phyloP scores from a whole-genome alignment of 352 stramenopile genomes.

The Pythium periplocum region DNA sequence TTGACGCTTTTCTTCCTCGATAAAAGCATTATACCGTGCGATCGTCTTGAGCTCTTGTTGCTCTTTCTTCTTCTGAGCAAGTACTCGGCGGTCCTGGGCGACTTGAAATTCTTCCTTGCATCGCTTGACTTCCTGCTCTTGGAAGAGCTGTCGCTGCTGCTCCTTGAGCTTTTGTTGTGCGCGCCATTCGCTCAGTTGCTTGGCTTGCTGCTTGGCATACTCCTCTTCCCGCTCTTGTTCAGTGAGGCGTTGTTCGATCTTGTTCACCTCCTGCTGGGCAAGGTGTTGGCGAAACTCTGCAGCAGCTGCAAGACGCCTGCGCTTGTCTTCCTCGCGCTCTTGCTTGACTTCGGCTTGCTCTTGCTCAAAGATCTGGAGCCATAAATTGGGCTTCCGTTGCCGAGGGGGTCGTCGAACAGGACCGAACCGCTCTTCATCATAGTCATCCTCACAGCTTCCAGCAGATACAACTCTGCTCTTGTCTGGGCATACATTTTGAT shows the following conservation, averaged over 20 bases:
- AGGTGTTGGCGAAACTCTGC: slow-evolving; percentile 35
- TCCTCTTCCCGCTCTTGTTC: slow-evolving; percentile 29
- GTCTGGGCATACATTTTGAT: too few relatives aligned
- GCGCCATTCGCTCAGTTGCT: slow-evolving; percentile 20
- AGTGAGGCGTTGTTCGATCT: slow-evolving; percentile 18
- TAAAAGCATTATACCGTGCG: slow-evolving; percentile 30
- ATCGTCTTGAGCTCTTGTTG: slow-evolving; percentile 38
- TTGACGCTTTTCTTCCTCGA: slow-evolving; percentile 39
- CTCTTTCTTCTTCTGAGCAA: slow-evolving; percentile 31
- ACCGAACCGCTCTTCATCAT: slow-evolving; percentile 59
- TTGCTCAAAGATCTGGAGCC: slow-evolving; percentile 58
- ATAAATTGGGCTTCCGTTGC: slow-evolving; percentile 44
- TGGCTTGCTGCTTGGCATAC: slow-evolving; percentile 27
- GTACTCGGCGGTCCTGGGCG: slow-evolving; percentile 29
- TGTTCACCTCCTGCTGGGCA: slow-evolving; percentile 36
- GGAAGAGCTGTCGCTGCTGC: slow-evolving; percentile 19
- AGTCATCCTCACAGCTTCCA: slow-evolving; percentile 24
- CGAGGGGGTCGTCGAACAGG: slow-evolving; percentile 38
- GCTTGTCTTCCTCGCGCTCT: slow-evolving; percentile 41
- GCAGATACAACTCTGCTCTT: not conserved
- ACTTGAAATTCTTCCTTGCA: slow-evolving; percentile 38
- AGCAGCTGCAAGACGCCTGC: slow-evolving; percentile 30
- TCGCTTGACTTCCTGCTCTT: slow-evolving; percentile 33
- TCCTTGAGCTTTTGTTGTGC: slow-evolving; percentile 32
- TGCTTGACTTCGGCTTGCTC: slow-evolving; percentile 47